Evolutionary conservation across 2,329 filamentous ascomycete species (phyloP).

Genomic region (Ophiocordyceps camponoti-saundersi): DNA sequence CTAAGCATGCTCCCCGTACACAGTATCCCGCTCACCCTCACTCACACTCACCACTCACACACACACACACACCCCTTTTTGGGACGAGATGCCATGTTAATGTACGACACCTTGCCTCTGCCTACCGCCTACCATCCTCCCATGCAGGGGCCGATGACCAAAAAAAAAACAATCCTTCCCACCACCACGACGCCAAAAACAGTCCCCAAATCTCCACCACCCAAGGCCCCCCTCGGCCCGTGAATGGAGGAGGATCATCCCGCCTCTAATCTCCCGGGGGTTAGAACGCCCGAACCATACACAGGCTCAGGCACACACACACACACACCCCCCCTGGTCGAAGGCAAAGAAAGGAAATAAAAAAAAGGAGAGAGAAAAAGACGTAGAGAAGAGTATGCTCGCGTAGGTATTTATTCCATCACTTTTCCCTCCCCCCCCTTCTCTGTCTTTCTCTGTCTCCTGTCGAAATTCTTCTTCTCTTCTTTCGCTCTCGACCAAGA

Average conservation of each 20-base stretch:
- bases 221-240: background rate
- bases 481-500: constrained; percentile 26
- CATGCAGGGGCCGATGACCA: background rate
- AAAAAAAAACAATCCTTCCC: background rate
- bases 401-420: background rate
- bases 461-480: constrained; percentile 9
- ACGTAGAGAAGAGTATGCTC: too few species aligned
- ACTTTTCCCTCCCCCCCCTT: background rate
- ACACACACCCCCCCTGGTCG: background rate
- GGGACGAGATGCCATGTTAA: background rate
- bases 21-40: background rate
- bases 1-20: background rate
- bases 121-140: background rate
- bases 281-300: background rate
- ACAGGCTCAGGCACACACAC: too few species aligned
- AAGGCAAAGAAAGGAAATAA: background rate
- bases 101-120: background rate
- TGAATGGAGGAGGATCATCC: background rate
- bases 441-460: too few species aligned
- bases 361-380: too few species aligned
- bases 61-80: too few species aligned
- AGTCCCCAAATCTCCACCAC: background rate
- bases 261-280: background rate
- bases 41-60: too few species aligned
- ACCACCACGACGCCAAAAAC: background rate